These are phyloP conservation scores for Cenococcum geophilum DNA, from an alignment of 495 filamentous ascomycete species.

Conservation along the genomic window DNA sequence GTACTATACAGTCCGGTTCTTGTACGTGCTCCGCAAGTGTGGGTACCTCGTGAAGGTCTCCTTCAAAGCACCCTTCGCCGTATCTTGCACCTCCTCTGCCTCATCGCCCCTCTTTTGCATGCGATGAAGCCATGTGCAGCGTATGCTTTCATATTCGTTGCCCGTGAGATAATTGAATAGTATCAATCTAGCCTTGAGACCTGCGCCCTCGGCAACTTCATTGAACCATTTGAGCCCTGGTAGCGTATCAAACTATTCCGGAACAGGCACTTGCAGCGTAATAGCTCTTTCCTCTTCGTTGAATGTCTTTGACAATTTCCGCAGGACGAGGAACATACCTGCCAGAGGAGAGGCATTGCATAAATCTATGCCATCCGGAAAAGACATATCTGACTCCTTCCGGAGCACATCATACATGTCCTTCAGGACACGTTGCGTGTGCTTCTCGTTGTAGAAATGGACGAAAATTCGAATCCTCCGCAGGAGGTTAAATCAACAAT, in stretches of 20 bases:
- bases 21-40: not conserved
- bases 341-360: not conserved
- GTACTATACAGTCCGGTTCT: not conserved
- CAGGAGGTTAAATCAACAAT: constrained; percentile 13
- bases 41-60: not conserved
- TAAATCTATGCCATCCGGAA: not conserved
- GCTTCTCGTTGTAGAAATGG: constrained; percentile 2
- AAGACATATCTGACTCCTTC: not conserved
- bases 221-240: constrained; percentile 9
- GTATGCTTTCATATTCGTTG: not conserved
- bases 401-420: not conserved
- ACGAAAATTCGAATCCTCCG: constrained; percentile 7
- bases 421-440: constrained; percentile 1
- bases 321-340: constrained; percentile 13
- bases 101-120: not conserved
- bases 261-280: constrained; percentile 8
- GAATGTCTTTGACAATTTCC: constrained; percentile 7
- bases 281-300: not conserved
- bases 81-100: not conserved
- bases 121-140: not conserved
- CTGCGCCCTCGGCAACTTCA: constrained; percentile 3
- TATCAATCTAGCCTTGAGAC: constrained; percentile 13
- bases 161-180: not conserved
- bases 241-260: constrained; percentile 4
- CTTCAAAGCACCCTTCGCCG: not conserved